Percentiles rank a stretch among this genome's conserved stretches.
These are phyloP conservation scores for Aureobasidium sp. DNA, from an alignment of 2,329 filamentous ascomycete genomes.

Conservation along the genomic window DNA sequence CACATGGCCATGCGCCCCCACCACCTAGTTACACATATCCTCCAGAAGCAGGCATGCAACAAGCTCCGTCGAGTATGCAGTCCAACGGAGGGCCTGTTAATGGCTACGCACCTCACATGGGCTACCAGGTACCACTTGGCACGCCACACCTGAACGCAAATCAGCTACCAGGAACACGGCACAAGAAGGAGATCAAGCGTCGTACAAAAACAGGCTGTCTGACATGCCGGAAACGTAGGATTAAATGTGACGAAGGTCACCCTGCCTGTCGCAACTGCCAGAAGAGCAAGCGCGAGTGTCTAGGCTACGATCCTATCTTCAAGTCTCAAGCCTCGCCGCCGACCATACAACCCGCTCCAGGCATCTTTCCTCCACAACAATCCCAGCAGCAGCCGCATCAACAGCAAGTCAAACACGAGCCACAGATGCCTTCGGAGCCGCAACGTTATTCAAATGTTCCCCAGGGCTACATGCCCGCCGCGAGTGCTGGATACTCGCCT, in stretches of 20 bases:
- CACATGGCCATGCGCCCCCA: background rate
- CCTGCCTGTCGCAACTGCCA: constrained; percentile 83
- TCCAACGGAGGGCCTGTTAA: constrained; percentile 19
- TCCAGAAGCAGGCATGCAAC: constrained; percentile 7
- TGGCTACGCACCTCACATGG: constrained; percentile 33
- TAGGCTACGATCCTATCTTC: constrained; percentile 84
- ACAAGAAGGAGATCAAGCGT: constrained; percentile 69
- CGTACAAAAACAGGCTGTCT: constrained; percentile 66
- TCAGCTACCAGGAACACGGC: constrained; percentile 55
- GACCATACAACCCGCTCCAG: constrained; percentile 64
- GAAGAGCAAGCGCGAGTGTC: constrained; percentile 79
- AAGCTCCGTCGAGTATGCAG: background rate
- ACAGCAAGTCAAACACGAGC: constrained; percentile 23
- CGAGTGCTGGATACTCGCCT: constrained; percentile 24
- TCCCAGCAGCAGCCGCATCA: constrained; percentile 24
- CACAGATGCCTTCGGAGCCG: constrained; percentile 26
- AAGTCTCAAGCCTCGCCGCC: constrained; percentile 64
- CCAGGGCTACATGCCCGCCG: constrained; percentile 38
- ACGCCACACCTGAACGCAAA: constrained; percentile 32
- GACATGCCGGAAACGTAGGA: constrained; percentile 87
- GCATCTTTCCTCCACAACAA: constrained; percentile 23
- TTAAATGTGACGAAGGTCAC: constrained; percentile 91
- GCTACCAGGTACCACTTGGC: constrained; percentile 51
- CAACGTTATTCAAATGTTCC: constrained; percentile 29
- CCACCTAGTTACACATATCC: constrained; percentile 5